phyloP scores from a whole-genome alignment of 768 basidiomycete species.

The Mycena vulgaris region DNA sequence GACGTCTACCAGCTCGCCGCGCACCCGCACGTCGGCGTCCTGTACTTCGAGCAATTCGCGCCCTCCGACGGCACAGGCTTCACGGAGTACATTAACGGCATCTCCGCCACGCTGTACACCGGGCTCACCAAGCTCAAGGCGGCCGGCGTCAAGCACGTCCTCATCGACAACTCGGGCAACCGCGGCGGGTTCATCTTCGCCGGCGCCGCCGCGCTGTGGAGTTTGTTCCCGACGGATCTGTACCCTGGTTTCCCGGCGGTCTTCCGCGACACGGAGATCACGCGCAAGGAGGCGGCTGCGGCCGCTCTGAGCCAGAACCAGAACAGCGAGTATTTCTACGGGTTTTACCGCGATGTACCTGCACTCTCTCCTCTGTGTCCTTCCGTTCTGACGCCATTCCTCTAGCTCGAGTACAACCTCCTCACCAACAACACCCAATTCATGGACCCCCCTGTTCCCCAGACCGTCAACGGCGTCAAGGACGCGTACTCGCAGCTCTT shows the following conservation, averaged over 20 bases:
- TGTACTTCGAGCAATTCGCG: slow-evolving; percentile 34
- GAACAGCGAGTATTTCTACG: slow-evolving; percentile 33
- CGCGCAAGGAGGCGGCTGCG: slow-evolving; percentile 18
- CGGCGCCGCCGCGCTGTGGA: slow-evolving; percentile 23
- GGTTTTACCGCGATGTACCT: slow-evolving; percentile 31
- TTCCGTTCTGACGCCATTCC: not conserved
- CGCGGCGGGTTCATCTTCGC: slow-evolving; percentile 32
- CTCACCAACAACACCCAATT: slow-evolving; percentile 33
- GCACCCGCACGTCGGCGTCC: slow-evolving; percentile 30
- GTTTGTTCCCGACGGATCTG: slow-evolving; percentile 23
- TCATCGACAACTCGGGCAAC: slow-evolving; percentile 32
- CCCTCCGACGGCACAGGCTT: slow-evolving; percentile 28
- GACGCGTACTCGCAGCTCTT: slow-evolving; percentile 35
- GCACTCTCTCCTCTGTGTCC: not conserved
- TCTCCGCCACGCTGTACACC: slow-evolving; percentile 18
- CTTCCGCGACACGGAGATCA: slow-evolving; percentile 20
- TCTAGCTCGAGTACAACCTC: slow-evolving; percentile 22
- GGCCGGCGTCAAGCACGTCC: slow-evolving; percentile 26
- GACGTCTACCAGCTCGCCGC: slow-evolving; percentile 30
- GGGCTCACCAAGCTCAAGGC: slow-evolving; percentile 20
- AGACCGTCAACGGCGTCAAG: slow-evolving; percentile 34
- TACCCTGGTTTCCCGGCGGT: slow-evolving; percentile 31
- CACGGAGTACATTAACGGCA: slow-evolving; percentile 20
- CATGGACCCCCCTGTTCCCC: slow-evolving; percentile 33
- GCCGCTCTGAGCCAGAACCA: slow-evolving; percentile 16